Percentiles rank a stretch among this genome's conserved stretches.
Evolutionary conservation across 805 yeast species (phyloP).

Genomic region (Yarrowia porcina): DNA sequence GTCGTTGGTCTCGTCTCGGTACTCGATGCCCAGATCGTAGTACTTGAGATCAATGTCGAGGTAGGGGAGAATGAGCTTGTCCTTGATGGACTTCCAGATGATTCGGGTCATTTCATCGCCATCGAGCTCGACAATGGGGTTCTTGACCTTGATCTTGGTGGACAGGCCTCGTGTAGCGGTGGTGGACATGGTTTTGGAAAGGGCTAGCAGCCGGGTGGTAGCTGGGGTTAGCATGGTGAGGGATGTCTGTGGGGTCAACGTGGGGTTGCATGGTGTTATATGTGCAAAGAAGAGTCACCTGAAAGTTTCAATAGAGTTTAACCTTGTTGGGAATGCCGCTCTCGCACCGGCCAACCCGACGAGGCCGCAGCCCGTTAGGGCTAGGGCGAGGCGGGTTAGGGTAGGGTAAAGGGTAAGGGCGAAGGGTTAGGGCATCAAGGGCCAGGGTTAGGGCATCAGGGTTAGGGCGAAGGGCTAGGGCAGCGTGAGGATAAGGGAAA

Average conservation of each 20-base stretch:
- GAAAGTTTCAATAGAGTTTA: not conserved
- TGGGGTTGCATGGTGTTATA: constrained; percentile 12
- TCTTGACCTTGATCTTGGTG: constrained; percentile 68
- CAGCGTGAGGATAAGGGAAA: no score
- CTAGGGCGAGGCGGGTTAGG: not conserved
- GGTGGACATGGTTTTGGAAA: constrained; percentile 23
- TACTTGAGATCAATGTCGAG: constrained; percentile 84
- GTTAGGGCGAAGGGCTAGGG: not conserved
- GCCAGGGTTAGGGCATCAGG: not conserved
- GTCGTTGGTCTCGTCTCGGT: constrained; percentile 85
- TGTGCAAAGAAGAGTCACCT: constrained; percentile 6
- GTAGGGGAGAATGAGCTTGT: constrained; percentile 79
- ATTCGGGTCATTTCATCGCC: constrained; percentile 98
- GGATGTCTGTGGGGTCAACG: not conserved
- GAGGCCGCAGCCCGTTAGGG: not conserved
- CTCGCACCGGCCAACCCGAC: not conserved
- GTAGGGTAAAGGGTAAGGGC: not conserved
- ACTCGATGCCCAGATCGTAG: constrained; percentile 83
- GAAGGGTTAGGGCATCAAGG: not conserved
- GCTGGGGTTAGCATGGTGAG: constrained; percentile 25
- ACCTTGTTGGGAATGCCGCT: not conserved
- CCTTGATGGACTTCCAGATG: constrained; percentile 89
- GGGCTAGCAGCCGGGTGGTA: constrained; percentile 20
- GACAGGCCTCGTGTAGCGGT: constrained; percentile 26
- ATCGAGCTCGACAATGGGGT: constrained; percentile 94